These are phyloP conservation scores for Pseudoturritis turrita DNA, from an alignment of 345 rosid genomes.

Conservation along the genomic window DNA sequence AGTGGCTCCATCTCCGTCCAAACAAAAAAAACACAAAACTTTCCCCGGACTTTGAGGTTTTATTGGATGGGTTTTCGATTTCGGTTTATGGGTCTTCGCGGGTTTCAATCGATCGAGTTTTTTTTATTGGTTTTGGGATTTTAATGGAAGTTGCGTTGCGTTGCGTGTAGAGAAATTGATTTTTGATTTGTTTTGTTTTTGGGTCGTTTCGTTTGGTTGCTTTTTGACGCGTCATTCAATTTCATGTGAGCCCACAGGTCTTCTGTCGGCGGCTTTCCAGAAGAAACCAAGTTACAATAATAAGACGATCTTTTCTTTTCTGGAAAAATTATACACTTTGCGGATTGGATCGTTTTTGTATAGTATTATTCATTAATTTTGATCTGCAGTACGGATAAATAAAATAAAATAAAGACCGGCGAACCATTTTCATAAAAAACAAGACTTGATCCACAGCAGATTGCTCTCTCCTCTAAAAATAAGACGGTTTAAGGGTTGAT, in stretches of 20 bases:
- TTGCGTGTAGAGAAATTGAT: not conserved
- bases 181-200: not conserved
- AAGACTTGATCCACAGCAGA: too few relatives aligned
- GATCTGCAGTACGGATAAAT: too few relatives aligned
- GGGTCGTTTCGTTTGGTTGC: slow-evolving; percentile 13
- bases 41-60: not conserved
- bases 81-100: not conserved
- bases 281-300: not conserved
- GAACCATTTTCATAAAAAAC: too few relatives aligned
- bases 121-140: not conserved
- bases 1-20: slow-evolving; percentile 46
- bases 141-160: slow-evolving; percentile 15
- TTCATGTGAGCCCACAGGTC: not conserved
- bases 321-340: too few relatives aligned
- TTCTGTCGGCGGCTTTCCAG: slow-evolving; percentile 24
- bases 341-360: too few relatives aligned
- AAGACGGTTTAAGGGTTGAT: too few relatives aligned
- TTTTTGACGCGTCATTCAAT: slow-evolving; percentile 11
- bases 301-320: too few relatives aligned
- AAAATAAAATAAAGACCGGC: too few relatives aligned
- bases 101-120: not conserved
- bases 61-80: not conserved
- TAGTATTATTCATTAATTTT: too few relatives aligned
- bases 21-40: not conserved
- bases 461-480: too few relatives aligned